phyloP scores from a whole-genome alignment of 108 stramenopile species.

The Cyclotella distinguenda region DNA sequence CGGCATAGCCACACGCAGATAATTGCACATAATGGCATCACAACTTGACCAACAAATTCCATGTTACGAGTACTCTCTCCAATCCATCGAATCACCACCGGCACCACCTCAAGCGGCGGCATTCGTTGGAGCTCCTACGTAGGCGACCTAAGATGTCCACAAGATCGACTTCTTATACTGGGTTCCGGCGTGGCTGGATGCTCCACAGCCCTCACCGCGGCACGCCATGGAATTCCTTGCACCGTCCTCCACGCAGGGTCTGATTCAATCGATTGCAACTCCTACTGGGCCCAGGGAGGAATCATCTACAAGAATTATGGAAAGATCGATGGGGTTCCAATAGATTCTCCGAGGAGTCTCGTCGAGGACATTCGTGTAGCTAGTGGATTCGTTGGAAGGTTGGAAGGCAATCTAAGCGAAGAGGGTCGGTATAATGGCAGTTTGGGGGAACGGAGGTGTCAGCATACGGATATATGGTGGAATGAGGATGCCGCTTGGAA shows the following conservation, averaged over 20 bases:
- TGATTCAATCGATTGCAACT: conserved; percentile 84
- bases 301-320: conserved; percentile 88
- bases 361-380: conserved; percentile 75
- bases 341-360: conserved; percentile 69
- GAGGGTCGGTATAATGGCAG: conserved; percentile 14
- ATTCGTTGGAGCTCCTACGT: conserved; percentile 42
- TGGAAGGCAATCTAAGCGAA: conserved; percentile 3
- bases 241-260: conserved; percentile 75
- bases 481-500: conserved; percentile 83
- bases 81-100: conserved; percentile 35
- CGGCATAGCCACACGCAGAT: too few relatives aligned
- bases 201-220: conserved; percentile 74
- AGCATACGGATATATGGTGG: conserved; percentile 68
- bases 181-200: conserved; percentile 88
- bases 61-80: conserved; percentile 11
- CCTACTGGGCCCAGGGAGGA: conserved; percentile 96
- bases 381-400: conserved; percentile 16
- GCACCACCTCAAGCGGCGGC: conserved; percentile 8
- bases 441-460: too few relatives aligned
- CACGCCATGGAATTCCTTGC: conserved; percentile 66
- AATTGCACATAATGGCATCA: too few relatives aligned
- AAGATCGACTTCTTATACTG: conserved; percentile 68
- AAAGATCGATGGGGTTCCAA: conserved; percentile 2
- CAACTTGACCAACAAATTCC: too few relatives aligned
- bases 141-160: conserved; percentile 32